Base-by-base conservation (phyloP, 768 basidiomycete genomes). In the Psilocybe subaeruginosa region DNA sequence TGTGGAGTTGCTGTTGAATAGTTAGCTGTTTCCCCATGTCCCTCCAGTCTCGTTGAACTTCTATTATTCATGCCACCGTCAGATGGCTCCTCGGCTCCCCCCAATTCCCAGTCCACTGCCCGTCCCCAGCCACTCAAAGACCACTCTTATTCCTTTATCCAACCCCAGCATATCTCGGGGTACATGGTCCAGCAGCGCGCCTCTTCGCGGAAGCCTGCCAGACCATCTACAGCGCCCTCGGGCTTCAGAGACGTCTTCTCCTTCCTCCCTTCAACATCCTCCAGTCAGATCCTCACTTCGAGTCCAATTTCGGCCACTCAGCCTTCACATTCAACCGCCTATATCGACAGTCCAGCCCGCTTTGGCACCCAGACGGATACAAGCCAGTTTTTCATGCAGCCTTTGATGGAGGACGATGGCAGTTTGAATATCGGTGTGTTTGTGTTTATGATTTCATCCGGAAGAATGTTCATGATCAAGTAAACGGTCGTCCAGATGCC, bases 151-250 rank as follows among this genome's bases (percentile, higher is more conserved):
- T 50, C 59, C 29, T 47, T 48, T 23, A 50, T 48, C 56, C 59
- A 59, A 19, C 62, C 63, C 46, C 56, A 62, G 14, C 69, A 63
- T 52, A 55, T 61, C 3, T 45, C 65, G 0, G 60, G 56, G 4
- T 68, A 62, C 19, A 65, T 62, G 35, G 60, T 62, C 7, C 66
- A 65, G 50, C 66, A 69, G 50, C 66, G 66, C 48, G 41, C 63
- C 11, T 47, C 66, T 30, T 56, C 69, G n/a, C 69, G 69, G 43
- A 73, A 71, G 50, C 61, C 64, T 17, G 53, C 64, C 53, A 70
- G 77, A 45, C 77, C 78, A 33, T 75, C 77, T 8, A 78, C 78
- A 12, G 76, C 78, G 3, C 77, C 78, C 9, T 68, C 82, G 53
- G 74, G n/a, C 29, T 14, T 35, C 7, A 33, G 78, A 8, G 82